A percentile compares a stretch with the other conserved stretches of the same genome.
phyloP scores from a whole-genome alignment of 345 rosid genomes.

The Limnanthes douglasii region DNA sequence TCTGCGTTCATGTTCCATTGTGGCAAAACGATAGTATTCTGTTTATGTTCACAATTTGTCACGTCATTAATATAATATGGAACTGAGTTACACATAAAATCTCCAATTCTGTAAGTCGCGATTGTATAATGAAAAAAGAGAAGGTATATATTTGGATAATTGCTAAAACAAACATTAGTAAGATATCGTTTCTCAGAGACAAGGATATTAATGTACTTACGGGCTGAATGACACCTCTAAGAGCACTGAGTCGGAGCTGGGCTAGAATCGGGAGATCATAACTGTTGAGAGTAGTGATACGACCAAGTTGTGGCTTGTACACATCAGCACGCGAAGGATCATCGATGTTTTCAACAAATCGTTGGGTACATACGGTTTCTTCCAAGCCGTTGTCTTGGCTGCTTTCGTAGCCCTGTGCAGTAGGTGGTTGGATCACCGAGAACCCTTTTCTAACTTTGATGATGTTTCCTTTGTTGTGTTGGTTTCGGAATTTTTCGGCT shows the following conservation, averaged over 20 bases:
- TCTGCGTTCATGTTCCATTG: conserved; percentile 58
- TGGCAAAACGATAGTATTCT: conserved; percentile 50
- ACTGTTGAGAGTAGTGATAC: conserved; percentile 36
- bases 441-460: conserved; percentile 26
- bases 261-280: conserved; percentile 40
- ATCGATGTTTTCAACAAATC: conserved; percentile 21
- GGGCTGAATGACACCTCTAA: conserved; percentile 26
- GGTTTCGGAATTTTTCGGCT: conserved; percentile 24
- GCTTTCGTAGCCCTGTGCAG: conserved; percentile 4
- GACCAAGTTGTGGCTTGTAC: conserved; percentile 47
- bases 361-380: conserved; percentile 38
- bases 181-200: too few relatives aligned
- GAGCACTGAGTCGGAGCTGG: conserved; percentile 36
- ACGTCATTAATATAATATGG: neutral
- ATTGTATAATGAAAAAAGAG: too few relatives aligned
- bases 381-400: conserved; percentile 28
- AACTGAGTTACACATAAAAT: neutral
- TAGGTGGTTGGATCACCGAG: conserved; percentile 27
- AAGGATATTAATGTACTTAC: conserved; percentile 6
- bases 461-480: conserved; percentile 38
- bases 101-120: too few relatives aligned
- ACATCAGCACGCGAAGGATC: conserved; percentile 35
- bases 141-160: neutral
- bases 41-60: too few relatives aligned
- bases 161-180: too few relatives aligned